Conservation (phyloP, 2,329 filamentous ascomycete genomes). For the Ceratocystis eucalypticola region DNA sequence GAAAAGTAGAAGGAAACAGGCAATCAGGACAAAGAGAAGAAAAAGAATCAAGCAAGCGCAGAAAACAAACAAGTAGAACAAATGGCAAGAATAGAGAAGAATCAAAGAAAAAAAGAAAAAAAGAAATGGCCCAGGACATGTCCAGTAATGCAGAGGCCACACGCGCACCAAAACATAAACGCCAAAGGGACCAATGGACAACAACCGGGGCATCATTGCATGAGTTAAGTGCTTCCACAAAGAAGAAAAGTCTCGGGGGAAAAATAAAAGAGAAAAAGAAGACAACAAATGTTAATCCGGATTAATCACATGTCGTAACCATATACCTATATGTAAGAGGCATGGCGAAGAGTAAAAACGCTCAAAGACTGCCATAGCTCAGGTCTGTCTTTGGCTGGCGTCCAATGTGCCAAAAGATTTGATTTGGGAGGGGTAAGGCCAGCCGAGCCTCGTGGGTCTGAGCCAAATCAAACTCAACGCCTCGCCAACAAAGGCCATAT, state of each 20-base stretch:
- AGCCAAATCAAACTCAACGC: too few relatives aligned
- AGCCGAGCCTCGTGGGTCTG: too few relatives aligned
- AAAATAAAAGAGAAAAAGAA: not conserved
- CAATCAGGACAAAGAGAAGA: slow-evolving; percentile 5
- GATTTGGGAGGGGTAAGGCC: not conserved
- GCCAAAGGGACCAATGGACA: slow-evolving; percentile 7
- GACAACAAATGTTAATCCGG: not conserved
- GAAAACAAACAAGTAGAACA: slow-evolving; percentile 7
- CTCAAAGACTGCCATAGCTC: slow-evolving; percentile 3
- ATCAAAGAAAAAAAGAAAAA: slow-evolving; percentile 5
- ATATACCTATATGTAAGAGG: not conserved
- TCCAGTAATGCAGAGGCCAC: slow-evolving; percentile 2
- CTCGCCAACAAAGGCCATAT: too few relatives aligned
- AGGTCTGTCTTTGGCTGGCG: slow-evolving; percentile 8
- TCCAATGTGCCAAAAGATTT: not conserved
- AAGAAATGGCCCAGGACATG: slow-evolving; percentile 2
- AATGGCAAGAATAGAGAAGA: slow-evolving; percentile 9
- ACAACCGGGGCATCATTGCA: not conserved
- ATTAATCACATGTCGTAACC: not conserved
- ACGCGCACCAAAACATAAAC: not conserved
- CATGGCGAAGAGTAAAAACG: not conserved
- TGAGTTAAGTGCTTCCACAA: not conserved
- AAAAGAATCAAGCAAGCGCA: not conserved
- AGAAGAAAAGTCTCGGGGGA: not conserved
- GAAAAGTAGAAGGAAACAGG: slow-evolving; percentile 7